Conservation (phyloP, 768 basidiomycete genomes). For the Termitomyces sp. region DNA sequence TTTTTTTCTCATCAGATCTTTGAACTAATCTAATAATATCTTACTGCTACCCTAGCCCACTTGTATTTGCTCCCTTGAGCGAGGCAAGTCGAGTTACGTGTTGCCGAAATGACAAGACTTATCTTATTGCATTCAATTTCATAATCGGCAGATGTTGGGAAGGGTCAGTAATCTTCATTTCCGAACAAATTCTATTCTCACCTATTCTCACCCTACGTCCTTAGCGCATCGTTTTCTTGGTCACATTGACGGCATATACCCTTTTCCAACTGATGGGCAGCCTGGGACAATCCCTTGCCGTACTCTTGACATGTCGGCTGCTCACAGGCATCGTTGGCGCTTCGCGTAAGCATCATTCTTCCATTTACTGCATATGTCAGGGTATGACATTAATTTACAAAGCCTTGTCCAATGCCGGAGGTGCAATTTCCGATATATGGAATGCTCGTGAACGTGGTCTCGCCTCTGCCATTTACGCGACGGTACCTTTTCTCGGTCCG, state of each 20-base stretch:
- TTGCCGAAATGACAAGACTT: constrained; percentile 7
- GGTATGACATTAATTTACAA: constrained; percentile 5
- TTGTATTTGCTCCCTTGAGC: constrained; percentile 53
- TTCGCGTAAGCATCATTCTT: constrained; percentile 33
- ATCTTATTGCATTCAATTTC: neutral
- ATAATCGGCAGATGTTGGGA: constrained; percentile 38
- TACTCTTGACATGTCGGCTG: constrained; percentile 45
- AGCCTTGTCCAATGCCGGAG: constrained; percentile 58
- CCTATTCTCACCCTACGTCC: neutral
- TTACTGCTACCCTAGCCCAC: constrained; percentile 27
- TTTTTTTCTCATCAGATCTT: neutral
- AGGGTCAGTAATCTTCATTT: constrained; percentile 30
- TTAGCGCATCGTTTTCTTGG: constrained; percentile 50
- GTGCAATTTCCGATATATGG: constrained; percentile 55
- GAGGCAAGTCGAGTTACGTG: constrained; percentile 32
- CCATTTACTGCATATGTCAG: constrained; percentile 1
- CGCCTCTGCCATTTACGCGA: constrained; percentile 53
- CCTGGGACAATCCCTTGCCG: constrained; percentile 40
- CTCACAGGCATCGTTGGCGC: constrained; percentile 56
- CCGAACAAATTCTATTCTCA: neutral
- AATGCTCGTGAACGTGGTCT: constrained; percentile 52
- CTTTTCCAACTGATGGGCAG: constrained; percentile 51
- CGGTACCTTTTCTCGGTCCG: constrained; percentile 53
- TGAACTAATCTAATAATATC: neutral
- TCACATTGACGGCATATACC: constrained; percentile 43